A percentile compares a stretch with the other conserved stretches of the same genome.
These are phyloP conservation scores for Neophaeococcomyces aloes DNA, from an alignment of 2,329 filamentous ascomycete genomes.

Conservation along the genomic window DNA sequence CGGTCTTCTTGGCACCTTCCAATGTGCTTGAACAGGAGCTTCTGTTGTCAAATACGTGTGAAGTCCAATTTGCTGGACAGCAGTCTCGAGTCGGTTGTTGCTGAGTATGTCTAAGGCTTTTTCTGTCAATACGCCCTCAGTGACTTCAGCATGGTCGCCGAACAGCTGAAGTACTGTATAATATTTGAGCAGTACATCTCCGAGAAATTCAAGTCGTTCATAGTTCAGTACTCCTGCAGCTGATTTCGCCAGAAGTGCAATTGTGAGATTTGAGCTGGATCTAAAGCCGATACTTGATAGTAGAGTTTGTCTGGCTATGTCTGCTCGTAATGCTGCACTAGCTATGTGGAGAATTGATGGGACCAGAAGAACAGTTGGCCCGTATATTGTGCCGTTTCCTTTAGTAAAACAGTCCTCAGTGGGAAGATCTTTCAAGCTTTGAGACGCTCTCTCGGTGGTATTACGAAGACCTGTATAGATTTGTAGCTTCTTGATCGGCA, in stretches of 20 bases:
- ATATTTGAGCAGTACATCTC: slow-evolving; percentile 73
- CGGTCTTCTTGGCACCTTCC: slow-evolving; percentile 37
- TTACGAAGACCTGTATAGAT: not conserved
- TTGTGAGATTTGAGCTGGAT: not conserved
- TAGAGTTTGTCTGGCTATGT: slow-evolving; percentile 10
- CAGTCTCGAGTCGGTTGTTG: slow-evolving; percentile 60
- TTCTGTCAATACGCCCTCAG: slow-evolving; percentile 63
- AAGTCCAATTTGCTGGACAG: slow-evolving; percentile 53
- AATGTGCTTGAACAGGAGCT: slow-evolving; percentile 58
- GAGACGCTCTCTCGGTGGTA: not conserved
- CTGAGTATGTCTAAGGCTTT: slow-evolving; percentile 61
- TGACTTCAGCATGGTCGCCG: slow-evolving; percentile 51
- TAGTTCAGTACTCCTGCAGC: slow-evolving; percentile 46
- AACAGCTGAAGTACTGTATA: slow-evolving; percentile 57
- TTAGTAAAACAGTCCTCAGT: slow-evolving; percentile 2
- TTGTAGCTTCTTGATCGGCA: slow-evolving; percentile 1
- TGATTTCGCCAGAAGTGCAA: slow-evolving; percentile 5
- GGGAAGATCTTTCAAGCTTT: not conserved
- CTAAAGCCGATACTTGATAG: slow-evolving; percentile 9
- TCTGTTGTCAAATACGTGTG: slow-evolving; percentile 62
- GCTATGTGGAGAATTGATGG: slow-evolving; percentile 20
- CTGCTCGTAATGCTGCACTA: slow-evolving; percentile 12
- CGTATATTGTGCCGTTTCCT: slow-evolving; percentile 10
- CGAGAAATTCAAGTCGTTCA: slow-evolving; percentile 75
- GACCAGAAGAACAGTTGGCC: slow-evolving; percentile 12